phyloP scores from a whole-genome alignment of 768 basidiomycete genomes.

The Cystobasidium tubakii region DNA sequence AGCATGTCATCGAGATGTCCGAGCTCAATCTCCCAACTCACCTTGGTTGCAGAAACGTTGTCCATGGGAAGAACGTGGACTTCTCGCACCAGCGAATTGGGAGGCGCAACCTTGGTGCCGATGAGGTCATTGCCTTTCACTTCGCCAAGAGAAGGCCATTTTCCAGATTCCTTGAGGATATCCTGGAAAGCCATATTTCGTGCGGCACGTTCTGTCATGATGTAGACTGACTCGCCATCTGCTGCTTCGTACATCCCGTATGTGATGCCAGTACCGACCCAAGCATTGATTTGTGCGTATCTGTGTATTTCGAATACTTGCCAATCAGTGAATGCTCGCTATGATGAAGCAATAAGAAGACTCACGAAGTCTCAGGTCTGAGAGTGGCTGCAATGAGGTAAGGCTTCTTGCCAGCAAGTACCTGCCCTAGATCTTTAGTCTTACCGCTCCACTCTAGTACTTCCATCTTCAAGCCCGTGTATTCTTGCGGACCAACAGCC shows the following conservation, averaged over 20 bases:
- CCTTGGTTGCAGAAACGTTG: constrained; percentile 89
- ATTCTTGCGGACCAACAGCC: constrained; percentile 89
- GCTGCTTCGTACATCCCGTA: constrained; percentile 85
- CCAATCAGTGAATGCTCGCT: background rate
- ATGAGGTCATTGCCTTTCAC: constrained; percentile 72
- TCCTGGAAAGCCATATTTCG: constrained; percentile 99
- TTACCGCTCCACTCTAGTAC: constrained; percentile 75
- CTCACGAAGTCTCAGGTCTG: constrained; percentile 91
- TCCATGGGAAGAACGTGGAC: constrained; percentile 99
- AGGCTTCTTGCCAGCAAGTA: constrained; percentile 61
- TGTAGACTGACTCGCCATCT: constrained; percentile 65
- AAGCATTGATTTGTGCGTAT: constrained; percentile 98
- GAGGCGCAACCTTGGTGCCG: constrained; percentile 84
- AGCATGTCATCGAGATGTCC: background rate
- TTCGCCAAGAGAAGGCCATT: constrained; percentile 67
- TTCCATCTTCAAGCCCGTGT: constrained; percentile 89
- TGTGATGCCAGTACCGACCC: constrained; percentile 80
- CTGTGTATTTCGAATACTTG: constrained; percentile 50
- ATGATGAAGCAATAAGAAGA: constrained; percentile 4
- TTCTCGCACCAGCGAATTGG: constrained; percentile 71
- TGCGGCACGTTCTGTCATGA: constrained; percentile 80
- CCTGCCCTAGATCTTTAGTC: constrained; percentile 55
- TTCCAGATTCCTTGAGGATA: constrained; percentile 64
- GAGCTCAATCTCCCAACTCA: constrained; percentile 43
- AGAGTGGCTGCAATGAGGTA: constrained; percentile 93